Base-by-base conservation (phyloP, 495 filamentous ascomycete genomes). In the Xylaria longipes region DNA sequence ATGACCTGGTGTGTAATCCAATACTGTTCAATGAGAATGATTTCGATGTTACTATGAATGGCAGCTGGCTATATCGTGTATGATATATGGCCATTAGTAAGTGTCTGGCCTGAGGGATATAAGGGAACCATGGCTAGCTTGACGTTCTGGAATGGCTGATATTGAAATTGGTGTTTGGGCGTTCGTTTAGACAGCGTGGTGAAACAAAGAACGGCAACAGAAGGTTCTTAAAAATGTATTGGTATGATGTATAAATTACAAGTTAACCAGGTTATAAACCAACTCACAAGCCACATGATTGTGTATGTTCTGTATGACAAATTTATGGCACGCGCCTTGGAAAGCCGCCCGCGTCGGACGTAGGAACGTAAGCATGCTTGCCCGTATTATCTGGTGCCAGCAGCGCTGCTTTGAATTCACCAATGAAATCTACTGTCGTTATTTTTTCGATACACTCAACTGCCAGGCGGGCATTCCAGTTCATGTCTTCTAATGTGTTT, bases 321-420 rank as follows among this genome's bases (percentile, higher is more conserved):
- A 5, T 11, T 17, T 56, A 56, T 14, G 27, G 12, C 27, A 56
- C 52, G 25, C 52, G 31, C 20, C 57, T 60, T 22, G 31, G 57
- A 12, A n/a, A 2, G 1, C 31, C 31, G 20, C 1, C 3, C 20
- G 1, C 22, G 25, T 65, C 62, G 1, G 61, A 29, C 27, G 12
- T 20, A 52, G 64, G 45, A 20, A 37, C 12, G 25, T 67, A 67
- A 9, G 64, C 46, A 27, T 35, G 4, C 50, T 57, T 68, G 3
- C 33, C 50, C 17, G 39, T 25, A 14, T 68, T 5, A 45, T 68
- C 29, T 6, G 65, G 48, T 35, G 84, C 93, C 41, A 86, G 78
- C 25, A 82, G 92, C 39, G 88, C 92, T 41, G 60, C 84, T 17
- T 90, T 91, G 17, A 63, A 70, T 9, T 15, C 5, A 4, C 0